Conservation (phyloP, 352 stramenopile genomes). For the Phytophthora hybrid region DNA sequence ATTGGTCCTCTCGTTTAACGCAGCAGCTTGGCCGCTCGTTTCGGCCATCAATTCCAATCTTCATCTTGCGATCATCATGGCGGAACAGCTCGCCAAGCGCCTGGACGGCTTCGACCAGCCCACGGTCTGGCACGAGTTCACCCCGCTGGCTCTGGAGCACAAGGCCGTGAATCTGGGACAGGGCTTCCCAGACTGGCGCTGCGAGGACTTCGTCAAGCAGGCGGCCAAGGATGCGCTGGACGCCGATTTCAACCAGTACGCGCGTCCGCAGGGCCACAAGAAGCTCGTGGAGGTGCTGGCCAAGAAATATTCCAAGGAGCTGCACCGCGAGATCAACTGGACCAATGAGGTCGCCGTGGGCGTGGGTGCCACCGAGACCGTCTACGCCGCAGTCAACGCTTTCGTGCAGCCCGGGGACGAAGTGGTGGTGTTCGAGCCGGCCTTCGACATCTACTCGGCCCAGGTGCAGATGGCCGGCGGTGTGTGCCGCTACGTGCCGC, state of each 20-base stretch:
- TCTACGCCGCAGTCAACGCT: conserved; percentile 94
- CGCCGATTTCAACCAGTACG: conserved; percentile 96
- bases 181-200: conserved; percentile 95
- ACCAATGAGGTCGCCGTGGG: conserved; percentile 94
- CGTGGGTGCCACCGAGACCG: conserved; percentile 94
- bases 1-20: conserved; percentile 30
- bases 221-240: conserved; percentile 93
- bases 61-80: conserved; percentile 43
- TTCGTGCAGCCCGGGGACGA: conserved; percentile 96
- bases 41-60: conserved; percentile 25
- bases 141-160: conserved; percentile 86
- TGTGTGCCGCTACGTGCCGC: conserved; percentile 85
- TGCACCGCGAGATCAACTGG: conserved; percentile 87
- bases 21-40: conserved; percentile 7
- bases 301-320: conserved; percentile 91
- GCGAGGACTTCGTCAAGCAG: conserved; percentile 94
- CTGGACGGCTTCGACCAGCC: conserved; percentile 80
- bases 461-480: conserved; percentile 88
- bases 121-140: conserved; percentile 92
- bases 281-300: conserved; percentile 88
- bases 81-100: conserved; percentile 65
- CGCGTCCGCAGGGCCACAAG: conserved; percentile 89
- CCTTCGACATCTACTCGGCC: conserved; percentile 97
- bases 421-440: conserved; percentile 97
- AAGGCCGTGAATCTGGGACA: conserved; percentile 94